Conservation (phyloP, 805 yeast species). For the Lipomyces yamanashiensis region DNA sequence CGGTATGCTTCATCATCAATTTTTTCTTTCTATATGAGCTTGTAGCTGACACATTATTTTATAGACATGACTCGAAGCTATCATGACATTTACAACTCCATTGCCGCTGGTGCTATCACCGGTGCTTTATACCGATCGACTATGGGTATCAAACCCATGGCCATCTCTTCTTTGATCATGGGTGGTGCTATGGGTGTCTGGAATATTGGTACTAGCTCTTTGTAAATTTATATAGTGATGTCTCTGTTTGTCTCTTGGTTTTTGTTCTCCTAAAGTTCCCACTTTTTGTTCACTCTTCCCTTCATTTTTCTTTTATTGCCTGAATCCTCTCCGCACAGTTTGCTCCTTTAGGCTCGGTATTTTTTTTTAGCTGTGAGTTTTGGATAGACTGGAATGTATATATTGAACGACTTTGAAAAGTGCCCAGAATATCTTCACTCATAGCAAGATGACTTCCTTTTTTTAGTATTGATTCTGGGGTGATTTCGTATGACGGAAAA, state of each 20-base stretch:
- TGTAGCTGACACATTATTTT: not conserved
- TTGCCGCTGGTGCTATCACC: constrained; percentile 86
- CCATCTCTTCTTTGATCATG: constrained; percentile 67
- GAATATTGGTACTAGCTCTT: constrained; percentile 21
- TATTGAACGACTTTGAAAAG: too few species aligned
- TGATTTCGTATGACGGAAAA: too few species aligned
- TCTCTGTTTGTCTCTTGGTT: constrained; percentile 4
- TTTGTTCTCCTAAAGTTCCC: not conserved
- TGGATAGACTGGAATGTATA: too few species aligned
- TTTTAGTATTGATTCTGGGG: too few species aligned
- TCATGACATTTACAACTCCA: constrained; percentile 83
- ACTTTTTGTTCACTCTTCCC: not conserved
- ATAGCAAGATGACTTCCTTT: too few species aligned
- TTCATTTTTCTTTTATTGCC: not conserved
- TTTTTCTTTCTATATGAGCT: too few species aligned
- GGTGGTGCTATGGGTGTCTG: constrained; percentile 34
- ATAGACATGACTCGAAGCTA: constrained; percentile 82
- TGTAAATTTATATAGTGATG: constrained; percentile 4
- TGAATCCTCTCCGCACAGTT: not conserved
- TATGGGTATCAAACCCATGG: constrained; percentile 86
- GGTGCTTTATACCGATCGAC: constrained; percentile 91
- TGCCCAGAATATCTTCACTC: too few species aligned
- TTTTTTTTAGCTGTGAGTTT: too few species aligned
- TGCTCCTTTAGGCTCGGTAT: not conserved
- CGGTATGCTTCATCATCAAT: constrained; percentile 15